phyloP scores from a whole-genome alignment of 805 yeast species.

The Candida boleticola region DNA sequence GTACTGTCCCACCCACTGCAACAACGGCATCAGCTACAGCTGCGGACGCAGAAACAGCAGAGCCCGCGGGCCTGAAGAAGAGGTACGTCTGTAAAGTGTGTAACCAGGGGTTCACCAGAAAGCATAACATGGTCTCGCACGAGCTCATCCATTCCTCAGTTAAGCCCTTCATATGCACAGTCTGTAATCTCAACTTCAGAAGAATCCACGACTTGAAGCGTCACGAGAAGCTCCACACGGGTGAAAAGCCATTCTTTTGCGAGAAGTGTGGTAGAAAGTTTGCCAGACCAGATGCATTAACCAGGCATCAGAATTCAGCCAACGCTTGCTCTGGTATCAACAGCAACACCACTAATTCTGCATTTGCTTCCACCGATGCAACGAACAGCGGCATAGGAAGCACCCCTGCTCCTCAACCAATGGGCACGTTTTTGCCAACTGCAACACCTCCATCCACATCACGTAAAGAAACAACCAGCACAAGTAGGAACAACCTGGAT shows the following conservation, averaged over 20 bases:
- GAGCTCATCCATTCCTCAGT: constrained; percentile 62
- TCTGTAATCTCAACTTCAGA: constrained; percentile 62
- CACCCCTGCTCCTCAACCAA: not conserved
- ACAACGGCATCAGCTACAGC: too few species aligned
- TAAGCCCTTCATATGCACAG: constrained; percentile 62
- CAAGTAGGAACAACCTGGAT: too few species aligned
- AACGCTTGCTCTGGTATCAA: constrained; percentile 35
- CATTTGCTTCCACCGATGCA: too few species aligned
- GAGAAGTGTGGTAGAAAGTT: constrained; percentile 59
- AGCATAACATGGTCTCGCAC: constrained; percentile 74
- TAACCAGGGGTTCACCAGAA: constrained; percentile 63
- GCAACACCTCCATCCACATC: not conserved
- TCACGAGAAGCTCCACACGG: constrained; percentile 73
- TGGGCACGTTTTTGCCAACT: too few species aligned
- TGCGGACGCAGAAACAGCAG: too few species aligned
- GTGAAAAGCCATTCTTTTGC: constrained; percentile 69
- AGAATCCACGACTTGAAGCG: constrained; percentile 75
- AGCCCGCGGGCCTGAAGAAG: too few species aligned
- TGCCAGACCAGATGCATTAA: constrained; percentile 74
- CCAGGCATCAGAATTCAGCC: constrained; percentile 57
- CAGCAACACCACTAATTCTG: too few species aligned
- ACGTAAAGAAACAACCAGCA: too few species aligned
- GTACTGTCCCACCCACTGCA: too few species aligned
- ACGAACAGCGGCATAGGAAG: not conserved
- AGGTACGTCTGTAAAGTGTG: constrained; percentile 57